A percentile compares a stretch with the other conserved stretches of the same genome.
phyloP scores from a whole-genome alignment of 2,329 filamentous ascomycete genomes.

The Stachybotrys chartarum region DNA sequence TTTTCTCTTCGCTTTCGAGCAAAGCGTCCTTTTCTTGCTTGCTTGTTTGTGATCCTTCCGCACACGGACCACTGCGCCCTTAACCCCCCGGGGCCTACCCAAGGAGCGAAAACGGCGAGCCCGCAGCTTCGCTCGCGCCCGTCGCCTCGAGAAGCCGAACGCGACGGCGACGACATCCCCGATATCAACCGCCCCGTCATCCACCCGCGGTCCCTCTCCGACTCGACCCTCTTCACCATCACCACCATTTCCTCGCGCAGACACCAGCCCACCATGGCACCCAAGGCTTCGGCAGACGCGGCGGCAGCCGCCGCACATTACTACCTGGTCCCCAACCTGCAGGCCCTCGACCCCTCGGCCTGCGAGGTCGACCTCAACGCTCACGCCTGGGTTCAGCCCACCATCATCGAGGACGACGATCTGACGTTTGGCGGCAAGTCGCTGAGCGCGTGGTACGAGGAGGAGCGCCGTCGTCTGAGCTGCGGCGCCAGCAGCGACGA shows the following conservation, averaged over 20 bases:
- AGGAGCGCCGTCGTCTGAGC: slow-evolving; percentile 41
- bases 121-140: neutral
- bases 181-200: neutral
- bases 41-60: neutral
- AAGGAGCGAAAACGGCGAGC: neutral
- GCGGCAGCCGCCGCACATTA: slow-evolving; percentile 12
- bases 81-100: neutral
- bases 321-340: slow-evolving; percentile 24
- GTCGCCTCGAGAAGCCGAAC: neutral
- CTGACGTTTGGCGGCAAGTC: slow-evolving; percentile 55
- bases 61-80: neutral
- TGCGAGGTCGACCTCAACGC: slow-evolving; percentile 24
- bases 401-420: slow-evolving; percentile 54
- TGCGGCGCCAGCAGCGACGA: slow-evolving; percentile 29
- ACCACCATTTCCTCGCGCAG: neutral
- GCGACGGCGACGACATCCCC: neutral
- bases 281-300: neutral
- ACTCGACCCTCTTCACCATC: neutral
- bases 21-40: neutral
- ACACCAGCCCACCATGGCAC: neutral
- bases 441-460: slow-evolving; percentile 53
- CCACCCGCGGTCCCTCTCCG: neutral
- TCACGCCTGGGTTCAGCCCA: slow-evolving; percentile 43
- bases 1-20: neutral
- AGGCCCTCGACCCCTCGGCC: slow-evolving; percentile 22